A percentile compares a stretch with the other conserved stretches of the same genome.
Conservation (phyloP, 805 yeast species). For the Ogataea ramenticola region DNA sequence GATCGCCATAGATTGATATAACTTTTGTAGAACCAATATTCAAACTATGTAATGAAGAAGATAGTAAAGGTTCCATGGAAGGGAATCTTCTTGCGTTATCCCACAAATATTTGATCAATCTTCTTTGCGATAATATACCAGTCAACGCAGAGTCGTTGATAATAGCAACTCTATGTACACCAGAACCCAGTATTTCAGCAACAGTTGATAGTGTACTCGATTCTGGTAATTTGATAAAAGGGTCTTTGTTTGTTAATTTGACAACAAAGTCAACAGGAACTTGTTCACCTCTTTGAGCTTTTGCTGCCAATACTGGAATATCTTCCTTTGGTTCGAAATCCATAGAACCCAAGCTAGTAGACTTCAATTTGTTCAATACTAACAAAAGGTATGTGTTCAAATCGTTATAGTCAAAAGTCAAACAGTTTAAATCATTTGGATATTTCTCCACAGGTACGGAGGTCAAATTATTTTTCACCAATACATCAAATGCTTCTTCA, state of each 20-base stretch:
- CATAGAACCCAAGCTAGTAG: constrained; percentile 29
- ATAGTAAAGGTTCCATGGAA: constrained; percentile 66
- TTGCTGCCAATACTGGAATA: constrained; percentile 4
- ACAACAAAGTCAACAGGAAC: constrained; percentile 90
- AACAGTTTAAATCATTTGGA: constrained; percentile 55
- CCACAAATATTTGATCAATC: constrained; percentile 82
- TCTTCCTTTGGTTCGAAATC: constrained; percentile 29
- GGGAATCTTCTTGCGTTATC: constrained; percentile 86
- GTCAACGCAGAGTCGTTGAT: constrained; percentile 47
- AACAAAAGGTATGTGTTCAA: constrained; percentile 78
- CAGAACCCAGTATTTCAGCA: constrained; percentile 84
- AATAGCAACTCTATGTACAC: constrained; percentile 91
- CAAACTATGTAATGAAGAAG: constrained; percentile 60
- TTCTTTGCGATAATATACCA: constrained; percentile 87
- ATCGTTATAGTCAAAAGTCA: constrained; percentile 89
- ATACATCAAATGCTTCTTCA: constrained; percentile 80
- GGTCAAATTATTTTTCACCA: constrained; percentile 67
- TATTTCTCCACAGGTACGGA: constrained; percentile 71
- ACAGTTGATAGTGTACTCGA: constrained; percentile 63
- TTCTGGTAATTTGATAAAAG: constrained; percentile 73
- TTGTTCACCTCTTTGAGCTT: constrained; percentile 31
- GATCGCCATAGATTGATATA: constrained; percentile 80
- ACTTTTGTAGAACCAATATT: constrained; percentile 70
- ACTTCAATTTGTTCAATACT: constrained; percentile 63
- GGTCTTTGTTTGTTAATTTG: constrained; percentile 79